Evolutionary conservation across 208 protist genomes (phyloP).

Genomic region (Strigomonas galati): DNA sequence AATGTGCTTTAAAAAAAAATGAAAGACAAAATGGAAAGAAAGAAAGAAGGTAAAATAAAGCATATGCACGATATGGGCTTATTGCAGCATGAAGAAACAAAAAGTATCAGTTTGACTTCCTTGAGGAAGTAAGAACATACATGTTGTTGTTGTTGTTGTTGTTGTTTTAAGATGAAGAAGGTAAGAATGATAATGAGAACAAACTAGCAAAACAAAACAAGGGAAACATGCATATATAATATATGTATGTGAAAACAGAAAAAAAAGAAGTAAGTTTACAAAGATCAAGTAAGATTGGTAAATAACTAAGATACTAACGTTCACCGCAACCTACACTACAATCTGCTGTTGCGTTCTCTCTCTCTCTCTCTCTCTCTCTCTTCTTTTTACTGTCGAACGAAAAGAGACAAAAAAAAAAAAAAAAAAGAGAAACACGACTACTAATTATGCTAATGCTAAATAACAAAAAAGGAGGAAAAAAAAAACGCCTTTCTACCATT

Average conservation of each 20-base stretch:
- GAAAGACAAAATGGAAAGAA: too few species aligned
- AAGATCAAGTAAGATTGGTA: background rate
- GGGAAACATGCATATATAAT: slow-evolving; percentile 1
- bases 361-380: too few species aligned
- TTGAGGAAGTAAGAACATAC: slow-evolving; percentile 4
- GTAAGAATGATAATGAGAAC: slow-evolving; percentile 2
- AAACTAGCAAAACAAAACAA: background rate
- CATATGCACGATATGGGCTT: too few species aligned
- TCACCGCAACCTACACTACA: too few species aligned
- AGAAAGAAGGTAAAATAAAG: too few species aligned
- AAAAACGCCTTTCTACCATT: background rate
- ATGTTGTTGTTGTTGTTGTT: background rate
- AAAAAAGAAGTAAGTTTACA: slow-evolving; percentile 5
- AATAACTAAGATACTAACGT: too few species aligned
- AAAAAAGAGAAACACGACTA: slow-evolving; percentile 6
- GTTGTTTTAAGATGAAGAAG: background rate
- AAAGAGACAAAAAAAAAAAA: background rate
- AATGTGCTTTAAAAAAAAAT: background rate
- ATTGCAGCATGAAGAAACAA: background rate
- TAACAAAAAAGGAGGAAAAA: too few species aligned
- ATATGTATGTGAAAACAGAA: background rate
- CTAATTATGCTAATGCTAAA: too few species aligned
- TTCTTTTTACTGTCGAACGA: background rate
- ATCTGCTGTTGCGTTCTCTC: background rate
- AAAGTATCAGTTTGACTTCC: background rate